These are phyloP conservation scores for Leccinum solheimii DNA, from an alignment of 1,284 basidiomycete species.

Conservation along the genomic window DNA sequence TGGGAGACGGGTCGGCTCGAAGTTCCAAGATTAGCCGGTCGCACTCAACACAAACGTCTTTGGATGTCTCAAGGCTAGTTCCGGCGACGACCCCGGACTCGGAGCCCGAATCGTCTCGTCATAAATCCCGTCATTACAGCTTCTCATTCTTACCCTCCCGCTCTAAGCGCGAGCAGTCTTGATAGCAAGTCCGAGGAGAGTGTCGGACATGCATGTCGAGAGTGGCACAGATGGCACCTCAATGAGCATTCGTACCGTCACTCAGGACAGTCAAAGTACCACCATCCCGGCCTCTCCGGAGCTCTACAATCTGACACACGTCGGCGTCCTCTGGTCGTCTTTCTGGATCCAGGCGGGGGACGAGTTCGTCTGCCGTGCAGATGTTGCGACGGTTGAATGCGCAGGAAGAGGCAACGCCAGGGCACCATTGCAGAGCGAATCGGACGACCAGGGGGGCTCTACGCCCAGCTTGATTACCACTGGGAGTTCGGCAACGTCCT, in stretches of 20 bases:
- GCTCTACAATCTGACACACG: constrained; percentile 12
- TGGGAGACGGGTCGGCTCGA: not conserved
- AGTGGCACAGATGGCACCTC: constrained; percentile 25
- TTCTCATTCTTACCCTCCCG: constrained; percentile 30
- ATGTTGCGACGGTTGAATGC: constrained; percentile 21
- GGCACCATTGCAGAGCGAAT: not conserved
- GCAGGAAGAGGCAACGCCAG: constrained; percentile 10
- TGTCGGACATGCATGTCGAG: constrained; percentile 2
- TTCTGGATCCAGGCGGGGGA: constrained; percentile 1
- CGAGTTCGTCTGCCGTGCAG: constrained; percentile 11
- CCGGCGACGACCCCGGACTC: not conserved
- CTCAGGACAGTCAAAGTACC: constrained; percentile 27
- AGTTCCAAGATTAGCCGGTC: not conserved
- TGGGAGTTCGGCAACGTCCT: constrained; percentile 19
- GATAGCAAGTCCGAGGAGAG: not conserved
- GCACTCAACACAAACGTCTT: not conserved
- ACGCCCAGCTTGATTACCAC: constrained; percentile 30
- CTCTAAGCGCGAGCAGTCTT: constrained; percentile 14
- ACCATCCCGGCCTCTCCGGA: constrained; percentile 9
- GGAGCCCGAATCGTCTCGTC: constrained; percentile 2
- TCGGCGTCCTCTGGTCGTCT: constrained; percentile 9
- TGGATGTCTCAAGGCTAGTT: not conserved
- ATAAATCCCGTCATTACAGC: constrained; percentile 23
- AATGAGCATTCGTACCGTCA: constrained; percentile 28
- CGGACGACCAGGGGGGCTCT: constrained; percentile 15